Conservation (phyloP, 78 protist species). For the Creolimax fragrantissima region DNA sequence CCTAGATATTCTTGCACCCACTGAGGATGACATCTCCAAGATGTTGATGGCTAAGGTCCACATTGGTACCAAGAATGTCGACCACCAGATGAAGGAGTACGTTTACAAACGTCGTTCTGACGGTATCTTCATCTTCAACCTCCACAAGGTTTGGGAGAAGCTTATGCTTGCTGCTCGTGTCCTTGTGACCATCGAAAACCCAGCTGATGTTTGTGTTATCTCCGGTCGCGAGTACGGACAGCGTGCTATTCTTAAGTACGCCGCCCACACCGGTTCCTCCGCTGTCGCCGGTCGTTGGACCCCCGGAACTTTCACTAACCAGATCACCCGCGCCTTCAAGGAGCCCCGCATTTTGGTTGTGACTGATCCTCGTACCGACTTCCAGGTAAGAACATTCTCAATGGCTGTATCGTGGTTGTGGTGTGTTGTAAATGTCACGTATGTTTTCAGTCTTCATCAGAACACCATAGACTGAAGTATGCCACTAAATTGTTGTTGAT, state of each 20-base stretch:
- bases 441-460: too few species aligned
- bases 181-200: slow-evolving; percentile 97
- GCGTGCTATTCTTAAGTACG: slow-evolving; percentile 98
- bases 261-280: slow-evolving; percentile 83
- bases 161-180: slow-evolving; percentile 97
- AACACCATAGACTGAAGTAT: too few species aligned
- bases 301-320: slow-evolving; percentile 99
- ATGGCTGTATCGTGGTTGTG: too few species aligned
- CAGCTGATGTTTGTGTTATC: slow-evolving; percentile 84
- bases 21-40: slow-evolving; percentile 87
- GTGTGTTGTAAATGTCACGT: too few species aligned
- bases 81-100: slow-evolving; percentile 79
- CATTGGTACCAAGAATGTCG: slow-evolving; percentile 83
- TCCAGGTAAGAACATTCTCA: slow-evolving; percentile 53
- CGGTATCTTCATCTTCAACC: slow-evolving; percentile 90
- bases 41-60: slow-evolving; percentile 89
- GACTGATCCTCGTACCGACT: slow-evolving; percentile 94
- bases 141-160: slow-evolving; percentile 98
- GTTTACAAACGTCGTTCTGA: slow-evolving; percentile 82
- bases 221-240: slow-evolving; percentile 89
- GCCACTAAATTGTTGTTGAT: too few species aligned
- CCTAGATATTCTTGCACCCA: slow-evolving; percentile 50
- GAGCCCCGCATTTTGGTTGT: slow-evolving; percentile 98
- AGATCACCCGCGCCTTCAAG: slow-evolving; percentile 88
- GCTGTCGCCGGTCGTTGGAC: slow-evolving; percentile 95